Evolutionary conservation across 78 protist species (phyloP), one percentile per base, ranked within the genome.

Genomic region (Cavenderia fasciculata): DNA sequence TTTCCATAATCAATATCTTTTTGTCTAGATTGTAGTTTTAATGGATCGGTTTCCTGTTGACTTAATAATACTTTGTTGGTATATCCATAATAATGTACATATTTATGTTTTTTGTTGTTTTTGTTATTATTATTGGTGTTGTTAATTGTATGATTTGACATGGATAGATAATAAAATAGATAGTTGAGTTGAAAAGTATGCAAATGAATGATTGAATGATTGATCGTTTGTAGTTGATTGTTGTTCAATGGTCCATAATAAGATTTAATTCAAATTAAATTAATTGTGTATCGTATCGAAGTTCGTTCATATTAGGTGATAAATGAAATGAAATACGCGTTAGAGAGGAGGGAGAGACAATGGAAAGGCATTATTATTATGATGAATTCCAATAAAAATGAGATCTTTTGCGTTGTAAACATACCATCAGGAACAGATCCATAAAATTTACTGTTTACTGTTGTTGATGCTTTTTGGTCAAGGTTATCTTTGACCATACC

Each of bases 1-100:
- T 78, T 82, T 23, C 97, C 97, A 40, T 74, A 89, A 57, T 92
- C 94, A 71, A 95, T 76, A 47, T 95, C 95, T 65, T 95, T 95
- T 65, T 92, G 96, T 65, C 97, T 87, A 25, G 75, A 29, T 43
- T 79, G 59, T 49, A 95, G 49, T 47, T 89, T 75, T 41, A 40
- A 59, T 51, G 61, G 87, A 47, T 95, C 94, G 38, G 47, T 68
- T 57, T 95, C 97, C 38, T 65, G 75, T 82, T 68, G 77, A 18
- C 29, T 18, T 61, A 43, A 41, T 41, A 82, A 34, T 40, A 79
- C 68, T 63, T n/a, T 40, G 16, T 27, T 4, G 8, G 36, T 61
- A 38, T n/a, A n/a, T n/a, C n/a, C n/a, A n/a, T n/a, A n/a, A n/a
- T n/a, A n/a, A n/a, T n/a, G n/a, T n/a, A n/a, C n/a, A n/a, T n/a